Evolutionary conservation across 2,329 filamentous ascomycete species (phyloP).

Genomic region (Colletotrichum costaricense): DNA sequence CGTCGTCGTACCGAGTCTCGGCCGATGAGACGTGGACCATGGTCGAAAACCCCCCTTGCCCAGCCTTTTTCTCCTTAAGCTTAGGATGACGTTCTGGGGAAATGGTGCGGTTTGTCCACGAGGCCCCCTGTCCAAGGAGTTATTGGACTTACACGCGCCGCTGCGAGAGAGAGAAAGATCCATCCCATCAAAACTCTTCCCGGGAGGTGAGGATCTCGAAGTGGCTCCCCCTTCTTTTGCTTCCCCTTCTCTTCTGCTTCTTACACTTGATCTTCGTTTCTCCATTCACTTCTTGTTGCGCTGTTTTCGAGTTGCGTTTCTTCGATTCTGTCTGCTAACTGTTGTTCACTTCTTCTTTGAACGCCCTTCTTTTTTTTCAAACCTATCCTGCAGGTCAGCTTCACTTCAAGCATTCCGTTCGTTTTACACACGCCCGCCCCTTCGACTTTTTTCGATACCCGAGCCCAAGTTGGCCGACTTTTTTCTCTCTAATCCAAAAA

Average conservation of each 20-base stretch:
- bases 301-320: conserved; percentile 11
- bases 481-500: conserved; percentile 10
- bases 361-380: conserved; percentile 17
- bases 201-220: neutral
- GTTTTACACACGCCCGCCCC: conserved; percentile 14
- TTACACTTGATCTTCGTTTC: conserved; percentile 7
- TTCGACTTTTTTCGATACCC: conserved; percentile 18
- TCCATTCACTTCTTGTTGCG: neutral
- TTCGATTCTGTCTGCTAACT: conserved; percentile 23
- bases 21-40: conserved; percentile 24
- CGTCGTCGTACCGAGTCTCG: conserved; percentile 20
- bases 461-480: conserved; percentile 21
- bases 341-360: conserved; percentile 26
- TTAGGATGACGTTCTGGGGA: conserved; percentile 17
- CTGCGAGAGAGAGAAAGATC: neutral
- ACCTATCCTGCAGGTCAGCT: conserved; percentile 31
- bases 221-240: conserved; percentile 8
- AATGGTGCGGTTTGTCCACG: neutral
- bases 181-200: conserved; percentile 18
- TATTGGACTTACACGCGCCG: conserved; percentile 25
- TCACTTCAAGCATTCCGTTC: conserved; percentile 19
- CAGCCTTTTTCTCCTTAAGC: conserved; percentile 5
- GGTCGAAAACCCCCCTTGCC: conserved; percentile 17
- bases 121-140: neutral
- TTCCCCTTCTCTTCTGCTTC: conserved; percentile 21